phyloP scores from a whole-genome alignment of 2,329 filamentous ascomycete genomes.

The Ascochyta viciae-villosae region DNA sequence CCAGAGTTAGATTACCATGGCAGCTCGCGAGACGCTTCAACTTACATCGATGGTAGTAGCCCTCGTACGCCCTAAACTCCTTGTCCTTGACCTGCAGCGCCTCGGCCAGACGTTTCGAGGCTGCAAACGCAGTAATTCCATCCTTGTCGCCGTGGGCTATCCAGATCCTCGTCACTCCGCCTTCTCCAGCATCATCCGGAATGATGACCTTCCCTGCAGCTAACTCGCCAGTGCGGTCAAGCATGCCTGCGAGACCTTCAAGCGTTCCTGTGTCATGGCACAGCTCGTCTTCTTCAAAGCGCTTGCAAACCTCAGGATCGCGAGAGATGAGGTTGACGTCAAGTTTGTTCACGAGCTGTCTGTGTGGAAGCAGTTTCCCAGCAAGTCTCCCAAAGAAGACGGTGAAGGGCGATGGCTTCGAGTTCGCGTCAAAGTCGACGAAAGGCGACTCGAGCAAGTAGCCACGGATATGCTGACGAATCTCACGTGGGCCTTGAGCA shows the following conservation, averaged over 20 bases:
- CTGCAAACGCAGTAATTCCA: constrained; percentile 69
- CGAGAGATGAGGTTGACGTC: constrained; percentile 70
- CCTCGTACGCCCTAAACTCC: constrained; percentile 75
- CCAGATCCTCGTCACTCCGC: constrained; percentile 70
- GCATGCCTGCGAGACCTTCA: constrained; percentile 77
- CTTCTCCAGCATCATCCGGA: constrained; percentile 53
- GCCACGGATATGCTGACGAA: constrained; percentile 70
- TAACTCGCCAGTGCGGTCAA: constrained; percentile 74
- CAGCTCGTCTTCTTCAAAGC: constrained; percentile 70
- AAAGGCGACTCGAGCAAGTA: constrained; percentile 82
- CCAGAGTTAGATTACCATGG: constrained; percentile 20
- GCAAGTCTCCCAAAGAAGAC: constrained; percentile 72
- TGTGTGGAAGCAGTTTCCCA: constrained; percentile 69
- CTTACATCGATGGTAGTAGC: constrained; percentile 75
- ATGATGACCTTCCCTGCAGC: constrained; percentile 61
- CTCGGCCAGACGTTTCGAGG: constrained; percentile 70
- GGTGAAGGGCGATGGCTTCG: constrained; percentile 68
- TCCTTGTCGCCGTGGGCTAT: constrained; percentile 81
- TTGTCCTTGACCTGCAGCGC: constrained; percentile 68
- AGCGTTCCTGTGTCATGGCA: constrained; percentile 86
- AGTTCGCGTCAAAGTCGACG: constrained; percentile 71
- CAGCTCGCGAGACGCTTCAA: constrained; percentile 15
- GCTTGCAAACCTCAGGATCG: constrained; percentile 68
- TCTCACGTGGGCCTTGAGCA: constrained; percentile 54
- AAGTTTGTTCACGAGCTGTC: constrained; percentile 71